Percentiles rank a stretch among this genome's conserved stretches.
These are phyloP conservation scores for Panicum virgatum DNA, from an alignment of 202 grass and related monocot species.

Conservation along the genomic window DNA sequence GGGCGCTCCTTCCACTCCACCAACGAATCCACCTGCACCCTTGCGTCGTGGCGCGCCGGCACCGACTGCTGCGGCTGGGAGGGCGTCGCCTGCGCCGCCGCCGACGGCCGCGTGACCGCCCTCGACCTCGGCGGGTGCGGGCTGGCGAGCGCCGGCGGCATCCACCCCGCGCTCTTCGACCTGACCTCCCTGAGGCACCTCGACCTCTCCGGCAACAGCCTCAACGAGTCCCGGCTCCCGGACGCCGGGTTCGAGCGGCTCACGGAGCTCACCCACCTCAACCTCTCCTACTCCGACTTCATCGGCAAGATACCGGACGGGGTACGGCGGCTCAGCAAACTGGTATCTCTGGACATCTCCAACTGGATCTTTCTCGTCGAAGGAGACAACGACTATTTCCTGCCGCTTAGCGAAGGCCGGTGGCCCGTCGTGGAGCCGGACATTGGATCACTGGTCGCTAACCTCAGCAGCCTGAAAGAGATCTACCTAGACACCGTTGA, in stretches of 20 bases:
- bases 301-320: slow-evolving; percentile 23
- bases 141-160: slow-evolving; percentile 5
- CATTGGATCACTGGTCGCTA: slow-evolving; percentile 32
- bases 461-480: slow-evolving; percentile 50
- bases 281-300: slow-evolving; percentile 48
- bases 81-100: slow-evolving; percentile 33
- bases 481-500: slow-evolving; percentile 45
- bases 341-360: slow-evolving; percentile 15
- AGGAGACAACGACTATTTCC: not conserved
- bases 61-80: slow-evolving; percentile 61
- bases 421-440: not conserved
- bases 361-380: not conserved
- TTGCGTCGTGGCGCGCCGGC: slow-evolving; percentile 23
- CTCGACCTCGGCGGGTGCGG: slow-evolving; percentile 39
- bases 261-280: slow-evolving; percentile 42
- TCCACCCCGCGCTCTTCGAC: slow-evolving; percentile 41
- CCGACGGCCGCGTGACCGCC: slow-evolving; percentile 31
- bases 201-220: slow-evolving; percentile 43
- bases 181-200: slow-evolving; percentile 45
- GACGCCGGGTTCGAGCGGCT: slow-evolving; percentile 42
- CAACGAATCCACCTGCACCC: not conserved
- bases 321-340: slow-evolving; percentile 47
- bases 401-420: not conserved
- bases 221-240: slow-evolving; percentile 23
- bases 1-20: not conserved